Base-by-base conservation (phyloP, 2,329 filamentous ascomycete species). In the Botrytis byssoidea region DNA sequence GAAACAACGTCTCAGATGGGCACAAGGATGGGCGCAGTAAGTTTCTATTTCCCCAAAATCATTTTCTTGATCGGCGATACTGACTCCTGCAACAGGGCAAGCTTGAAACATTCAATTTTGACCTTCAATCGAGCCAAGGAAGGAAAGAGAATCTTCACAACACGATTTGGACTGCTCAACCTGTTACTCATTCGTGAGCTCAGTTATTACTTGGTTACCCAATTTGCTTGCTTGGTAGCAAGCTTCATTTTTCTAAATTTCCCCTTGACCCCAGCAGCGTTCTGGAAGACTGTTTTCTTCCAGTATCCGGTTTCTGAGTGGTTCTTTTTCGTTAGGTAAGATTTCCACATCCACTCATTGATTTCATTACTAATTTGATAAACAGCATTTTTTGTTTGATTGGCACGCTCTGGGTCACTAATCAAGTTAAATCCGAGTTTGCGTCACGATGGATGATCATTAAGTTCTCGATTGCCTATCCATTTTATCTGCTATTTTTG, bases 1-100 rank as follows among this genome's bases (percentile, higher is more conserved):
- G 84, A 86, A 86, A 77, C 85, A 86, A 74, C 82, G 85, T 25
- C 81, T 86, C 35, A 80, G 85, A 72, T 86, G 85, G 85, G 83
- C 85, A 7, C 85, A 86, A 76, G 85, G 85, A 60, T 86, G 85
- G 85, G 83, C 83, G 7, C 85, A 86, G 51, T 57, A 32, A 29
- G 51, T 57, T 55, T 18, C 14, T 29, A n/a, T 57, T 29, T 57
- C 16, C 51, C n/a, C n/a, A 4, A 32, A 57, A 32, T 57, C 14
- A 6, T 29, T 57, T 57, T n/a, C 8, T 57, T 57, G 51, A 57
- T 57, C n/a, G 6, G 51, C n/a, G 3, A 57, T 57, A 29, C 51
- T 57, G 51, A 57, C 51, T 57, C 14, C 51, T 32, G 16, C 16
- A 57, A 57, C 14, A 57, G 51, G 77, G 85, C 85, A 29, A 84